Conservation (phyloP, 257 asterid genomes). For the Phtheirospermum japonicum region DNA sequence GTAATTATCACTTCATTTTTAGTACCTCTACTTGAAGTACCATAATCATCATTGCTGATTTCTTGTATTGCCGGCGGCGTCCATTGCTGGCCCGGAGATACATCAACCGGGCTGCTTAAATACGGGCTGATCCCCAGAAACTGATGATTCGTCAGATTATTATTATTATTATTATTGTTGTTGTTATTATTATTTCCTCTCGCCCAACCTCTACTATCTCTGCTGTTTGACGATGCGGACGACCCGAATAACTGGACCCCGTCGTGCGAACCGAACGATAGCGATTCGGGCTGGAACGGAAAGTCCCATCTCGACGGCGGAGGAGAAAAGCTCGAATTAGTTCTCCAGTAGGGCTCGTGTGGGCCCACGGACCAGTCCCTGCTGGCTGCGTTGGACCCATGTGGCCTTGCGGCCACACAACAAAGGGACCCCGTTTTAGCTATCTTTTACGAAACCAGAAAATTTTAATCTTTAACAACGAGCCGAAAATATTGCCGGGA, state of each 20-base stretch:
- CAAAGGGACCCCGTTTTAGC: conserved; percentile 99
- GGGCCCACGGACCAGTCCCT: conserved; percentile 96
- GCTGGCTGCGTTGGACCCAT: conserved; percentile 82
- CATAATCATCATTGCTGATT: conserved; percentile 67
- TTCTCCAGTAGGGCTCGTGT: conserved; percentile 94
- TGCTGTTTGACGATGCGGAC: conserved; percentile 84
- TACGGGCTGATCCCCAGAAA: conserved; percentile 60
- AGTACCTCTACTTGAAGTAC: conserved; percentile 69
- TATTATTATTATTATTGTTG: conserved; percentile 46
- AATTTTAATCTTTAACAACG: neutral
- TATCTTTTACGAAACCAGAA: conserved; percentile 52
- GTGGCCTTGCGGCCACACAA: conserved; percentile 99
- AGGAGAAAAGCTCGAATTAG: conserved; percentile 92
- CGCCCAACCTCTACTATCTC: conserved; percentile 90
- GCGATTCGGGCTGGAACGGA: conserved; percentile 69
- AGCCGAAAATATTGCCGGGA: neutral
- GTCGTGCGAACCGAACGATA: conserved; percentile 80
- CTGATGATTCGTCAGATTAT: conserved; percentile 50
- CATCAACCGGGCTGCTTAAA: conserved; percentile 82
- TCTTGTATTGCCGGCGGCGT: conserved; percentile 87
- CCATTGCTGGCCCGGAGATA: conserved; percentile 84
- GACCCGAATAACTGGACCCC: conserved; percentile 75
- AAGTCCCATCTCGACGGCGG: conserved; percentile 92
- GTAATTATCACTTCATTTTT: neutral
- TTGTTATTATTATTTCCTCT: conserved; percentile 56